Conservation (phyloP, 2,329 filamentous ascomycete genomes). For the Fusarium citri region DNA sequence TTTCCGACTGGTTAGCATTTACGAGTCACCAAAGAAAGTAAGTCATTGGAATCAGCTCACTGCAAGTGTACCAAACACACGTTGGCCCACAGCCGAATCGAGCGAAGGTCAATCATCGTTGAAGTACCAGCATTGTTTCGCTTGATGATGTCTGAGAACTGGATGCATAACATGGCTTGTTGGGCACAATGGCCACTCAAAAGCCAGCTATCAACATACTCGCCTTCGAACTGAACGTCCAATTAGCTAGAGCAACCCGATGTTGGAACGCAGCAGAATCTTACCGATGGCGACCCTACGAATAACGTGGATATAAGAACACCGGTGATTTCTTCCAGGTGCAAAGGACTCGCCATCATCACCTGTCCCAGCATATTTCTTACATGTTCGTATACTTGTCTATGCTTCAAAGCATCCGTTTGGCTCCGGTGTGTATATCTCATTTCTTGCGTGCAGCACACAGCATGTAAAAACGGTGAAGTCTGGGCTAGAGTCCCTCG, state of each 20-base stretch:
- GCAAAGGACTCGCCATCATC: conserved; percentile 54
- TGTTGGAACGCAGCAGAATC: background rate
- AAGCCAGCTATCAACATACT: conserved; percentile 58
- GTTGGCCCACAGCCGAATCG: conserved; percentile 40
- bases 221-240: conserved; percentile 36
- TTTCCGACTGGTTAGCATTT: background rate
- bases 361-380: conserved; percentile 54
- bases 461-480: conserved; percentile 55
- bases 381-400: conserved; percentile 55
- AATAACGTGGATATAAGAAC: conserved; percentile 54
- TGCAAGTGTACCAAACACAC: conserved; percentile 34
- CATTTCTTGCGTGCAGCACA: conserved; percentile 55
- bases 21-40: background rate
- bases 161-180: conserved; percentile 58
- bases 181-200: conserved; percentile 57
- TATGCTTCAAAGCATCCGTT: conserved; percentile 43
- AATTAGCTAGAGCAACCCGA: background rate
- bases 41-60: background rate
- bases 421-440: conserved; percentile 41
- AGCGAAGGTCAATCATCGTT: conserved; percentile 50
- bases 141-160: conserved; percentile 55
- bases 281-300: conserved; percentile 36
- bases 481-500: conserved; percentile 46
- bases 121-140: conserved; percentile 50
- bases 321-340: conserved; percentile 55